Conservation (phyloP, 2,329 filamentous ascomycete genomes). For the Periconia digitata region DNA sequence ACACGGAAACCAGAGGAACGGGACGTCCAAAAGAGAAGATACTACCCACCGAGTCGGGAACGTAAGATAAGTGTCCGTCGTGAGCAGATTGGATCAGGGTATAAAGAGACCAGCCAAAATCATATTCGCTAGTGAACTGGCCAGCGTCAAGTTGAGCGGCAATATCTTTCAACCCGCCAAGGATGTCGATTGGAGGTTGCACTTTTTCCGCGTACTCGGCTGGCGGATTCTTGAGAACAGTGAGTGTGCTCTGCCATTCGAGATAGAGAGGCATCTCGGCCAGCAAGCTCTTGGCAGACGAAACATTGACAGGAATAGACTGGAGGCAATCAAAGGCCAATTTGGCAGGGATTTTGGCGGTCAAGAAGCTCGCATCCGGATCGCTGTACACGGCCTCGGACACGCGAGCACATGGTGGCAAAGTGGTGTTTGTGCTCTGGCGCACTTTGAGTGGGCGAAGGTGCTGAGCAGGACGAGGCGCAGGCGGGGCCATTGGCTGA, state of each 20-base stretch:
- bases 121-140: constrained; percentile 45
- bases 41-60: constrained; percentile 54
- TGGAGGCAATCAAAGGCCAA: constrained; percentile 50
- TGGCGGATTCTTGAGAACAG: constrained; percentile 47
- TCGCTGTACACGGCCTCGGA: constrained; percentile 31
- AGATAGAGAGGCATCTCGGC: constrained; percentile 46
- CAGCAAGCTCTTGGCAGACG: constrained; percentile 43
- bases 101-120: constrained; percentile 56
- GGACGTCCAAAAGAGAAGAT: constrained; percentile 54
- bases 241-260: constrained; percentile 51
- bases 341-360: constrained; percentile 43
- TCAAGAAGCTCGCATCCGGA: constrained; percentile 5
- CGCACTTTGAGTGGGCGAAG: constrained; percentile 18
- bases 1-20: constrained; percentile 61
- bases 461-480: constrained; percentile 14
- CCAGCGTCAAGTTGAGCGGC: constrained; percentile 39
- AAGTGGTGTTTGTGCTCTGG: constrained; percentile 22
- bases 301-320: constrained; percentile 48
- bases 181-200: constrained; percentile 48
- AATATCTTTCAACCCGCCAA: constrained; percentile 45
- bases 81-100: constrained; percentile 58
- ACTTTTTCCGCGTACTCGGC: constrained; percentile 50
- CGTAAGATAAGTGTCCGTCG: constrained; percentile 65
- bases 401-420: constrained; percentile 35
- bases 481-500: constrained; percentile 24